Conservation (phyloP, 192 early-diverging fungal genomes). For the Globomyces pollinis-pini region DNA sequence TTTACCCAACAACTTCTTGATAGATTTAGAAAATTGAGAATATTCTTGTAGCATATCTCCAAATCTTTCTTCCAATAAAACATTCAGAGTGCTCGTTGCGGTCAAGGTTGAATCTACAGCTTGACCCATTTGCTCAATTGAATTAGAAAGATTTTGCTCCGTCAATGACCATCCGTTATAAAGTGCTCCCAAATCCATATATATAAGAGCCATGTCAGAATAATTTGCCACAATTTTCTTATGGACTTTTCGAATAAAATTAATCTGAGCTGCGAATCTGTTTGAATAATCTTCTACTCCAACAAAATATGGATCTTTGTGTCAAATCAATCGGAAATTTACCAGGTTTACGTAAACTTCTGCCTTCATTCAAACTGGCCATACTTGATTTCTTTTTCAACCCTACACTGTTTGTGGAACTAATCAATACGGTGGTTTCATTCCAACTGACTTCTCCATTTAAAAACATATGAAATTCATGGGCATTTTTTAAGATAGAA, state of each 20-base stretch:
- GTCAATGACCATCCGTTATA: slow-evolving; percentile 94
- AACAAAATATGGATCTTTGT: slow-evolving; percentile 73
- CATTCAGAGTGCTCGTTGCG: slow-evolving; percentile 60
- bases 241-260: slow-evolving; percentile 66
- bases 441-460: slow-evolving; percentile 39
- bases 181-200: slow-evolving; percentile 80
- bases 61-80: slow-evolving; percentile 67
- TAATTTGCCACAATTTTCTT: slow-evolving; percentile 57
- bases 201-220: slow-evolving; percentile 64
- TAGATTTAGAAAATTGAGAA: slow-evolving; percentile 74
- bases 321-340: neutral
- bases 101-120: slow-evolving; percentile 80
- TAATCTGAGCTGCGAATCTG: slow-evolving; percentile 75
- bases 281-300: slow-evolving; percentile 89
- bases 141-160: slow-evolving; percentile 68
- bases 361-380: slow-evolving; percentile 13
- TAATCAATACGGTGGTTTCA: too few species aligned
- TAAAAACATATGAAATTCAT: slow-evolving; percentile 89
- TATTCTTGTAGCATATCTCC: slow-evolving; percentile 83
- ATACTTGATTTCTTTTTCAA: slow-evolving; percentile 25
- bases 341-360: slow-evolving; percentile 35
- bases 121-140: slow-evolving; percentile 88
- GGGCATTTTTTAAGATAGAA: slow-evolving; percentile 76
- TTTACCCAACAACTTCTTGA: slow-evolving; percentile 81
- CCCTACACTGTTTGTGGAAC: slow-evolving; percentile 17